Percentiles rank a stretch among this genome's conserved stretches.
These are phyloP conservation scores for Monosporozyma yasuniensis DNA, from an alignment of 805 yeast species.

Conservation along the genomic window DNA sequence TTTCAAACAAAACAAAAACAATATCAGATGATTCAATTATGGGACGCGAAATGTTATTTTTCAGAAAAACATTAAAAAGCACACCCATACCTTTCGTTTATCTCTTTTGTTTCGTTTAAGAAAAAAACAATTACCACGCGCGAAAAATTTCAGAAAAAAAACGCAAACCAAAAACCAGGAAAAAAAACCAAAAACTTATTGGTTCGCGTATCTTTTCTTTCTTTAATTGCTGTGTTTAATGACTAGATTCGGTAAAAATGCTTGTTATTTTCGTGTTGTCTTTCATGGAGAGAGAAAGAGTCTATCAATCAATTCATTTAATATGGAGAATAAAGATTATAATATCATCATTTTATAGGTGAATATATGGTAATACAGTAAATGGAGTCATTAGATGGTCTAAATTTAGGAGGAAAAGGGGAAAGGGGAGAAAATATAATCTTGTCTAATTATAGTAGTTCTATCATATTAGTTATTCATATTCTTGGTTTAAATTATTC, in stretches of 20 bases:
- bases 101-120: neutral
- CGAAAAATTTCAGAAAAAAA: neutral
- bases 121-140: no score
- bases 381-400: no score
- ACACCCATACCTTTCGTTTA: neutral
- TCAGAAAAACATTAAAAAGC: neutral
- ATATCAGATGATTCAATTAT: no score
- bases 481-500: neutral
- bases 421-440: no score
- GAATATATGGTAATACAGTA: no score
- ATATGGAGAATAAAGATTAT: no score
- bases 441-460: no score
- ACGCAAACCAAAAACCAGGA: neutral
- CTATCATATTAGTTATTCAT: neutral
- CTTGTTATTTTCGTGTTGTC: neutral
- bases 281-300: no score
- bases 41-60: neutral
- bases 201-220: neutral
- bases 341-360: no score
- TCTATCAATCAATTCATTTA: no score
- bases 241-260: neutral
- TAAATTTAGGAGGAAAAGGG: no score
- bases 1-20: neutral
- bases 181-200: neutral
- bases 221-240: neutral